phyloP scores from a whole-genome alignment of 192 early-diverging fungal genomes.

The Radiomyces spectabilis region DNA sequence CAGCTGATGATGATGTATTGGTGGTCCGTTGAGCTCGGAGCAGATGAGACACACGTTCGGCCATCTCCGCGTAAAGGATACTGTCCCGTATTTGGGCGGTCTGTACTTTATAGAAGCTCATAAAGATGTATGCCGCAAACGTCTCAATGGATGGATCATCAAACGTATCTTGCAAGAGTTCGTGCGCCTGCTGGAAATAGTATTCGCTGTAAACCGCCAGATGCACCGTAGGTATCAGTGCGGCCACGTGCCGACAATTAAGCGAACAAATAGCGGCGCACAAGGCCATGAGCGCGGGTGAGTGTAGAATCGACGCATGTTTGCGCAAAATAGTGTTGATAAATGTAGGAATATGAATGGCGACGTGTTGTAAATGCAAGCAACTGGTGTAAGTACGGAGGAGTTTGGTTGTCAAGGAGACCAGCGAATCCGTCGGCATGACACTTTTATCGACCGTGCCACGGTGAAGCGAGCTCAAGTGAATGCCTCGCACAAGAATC shows the following conservation, averaged over 20 bases:
- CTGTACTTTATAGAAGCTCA: background rate
- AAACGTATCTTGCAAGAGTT: constrained; percentile 1
- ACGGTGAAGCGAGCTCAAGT: background rate
- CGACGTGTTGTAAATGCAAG: constrained; percentile 4
- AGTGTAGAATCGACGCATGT: background rate
- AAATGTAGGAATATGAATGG: constrained; percentile 8
- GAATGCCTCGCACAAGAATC: background rate
- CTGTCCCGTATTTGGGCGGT: background rate
- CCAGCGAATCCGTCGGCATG: background rate
- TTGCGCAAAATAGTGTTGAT: background rate
- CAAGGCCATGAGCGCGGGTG: background rate
- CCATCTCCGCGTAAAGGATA: background rate
- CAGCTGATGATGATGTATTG: no score
- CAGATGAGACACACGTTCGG: background rate
- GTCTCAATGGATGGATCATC: constrained; percentile 3
- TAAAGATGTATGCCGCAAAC: background rate
- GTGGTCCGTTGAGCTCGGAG: background rate
- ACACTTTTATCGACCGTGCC: background rate
- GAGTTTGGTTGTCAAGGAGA: background rate
- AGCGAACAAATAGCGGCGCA: constrained; percentile 7
- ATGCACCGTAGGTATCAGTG: background rate
- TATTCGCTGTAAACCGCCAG: constrained; percentile 1
- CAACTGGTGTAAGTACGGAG: background rate
- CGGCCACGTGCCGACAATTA: constrained; percentile 1
- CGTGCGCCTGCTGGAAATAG: constrained; percentile 4